Conservation (phyloP, 192 early-diverging fungal species). For the Coemansia sp. region DNA sequence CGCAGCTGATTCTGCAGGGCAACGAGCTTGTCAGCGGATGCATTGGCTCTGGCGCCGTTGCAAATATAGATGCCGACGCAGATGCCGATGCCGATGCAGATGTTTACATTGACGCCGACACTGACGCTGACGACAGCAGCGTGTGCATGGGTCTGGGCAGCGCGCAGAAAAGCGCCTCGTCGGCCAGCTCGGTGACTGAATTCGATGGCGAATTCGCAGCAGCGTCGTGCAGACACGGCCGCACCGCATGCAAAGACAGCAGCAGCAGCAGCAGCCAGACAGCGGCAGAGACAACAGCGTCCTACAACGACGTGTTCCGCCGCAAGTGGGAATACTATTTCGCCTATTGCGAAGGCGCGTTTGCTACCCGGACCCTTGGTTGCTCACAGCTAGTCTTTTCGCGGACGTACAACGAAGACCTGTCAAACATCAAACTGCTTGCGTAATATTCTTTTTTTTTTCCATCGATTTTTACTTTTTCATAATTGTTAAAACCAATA, state of each 20-base stretch:
- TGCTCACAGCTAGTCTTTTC: constrained; percentile 60
- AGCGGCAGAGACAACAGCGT: not conserved
- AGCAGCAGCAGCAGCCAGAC: constrained; percentile 9
- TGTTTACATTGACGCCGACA: constrained; percentile 7
- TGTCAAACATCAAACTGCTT: too few species aligned
- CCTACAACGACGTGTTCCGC: constrained; percentile 57
- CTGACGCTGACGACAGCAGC: not conserved
- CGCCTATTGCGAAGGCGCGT: constrained; percentile 79
- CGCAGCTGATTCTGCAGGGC: constrained; percentile 32
- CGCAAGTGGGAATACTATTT: constrained; percentile 83
- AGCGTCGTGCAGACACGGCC: not conserved
- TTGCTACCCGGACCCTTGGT: constrained; percentile 68
- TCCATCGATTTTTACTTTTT: not conserved
- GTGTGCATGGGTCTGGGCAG: too few species aligned
- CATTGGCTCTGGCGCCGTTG: too few species aligned
- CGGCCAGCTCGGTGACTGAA: not conserved
- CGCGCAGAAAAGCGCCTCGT: constrained; percentile 3
- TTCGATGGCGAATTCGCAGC: not conserved
- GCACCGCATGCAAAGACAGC: constrained; percentile 1
- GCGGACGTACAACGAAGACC: constrained; percentile 48
- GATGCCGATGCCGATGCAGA: too few species aligned
- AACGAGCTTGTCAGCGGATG: constrained; percentile 6
- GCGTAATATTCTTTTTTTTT: too few species aligned
- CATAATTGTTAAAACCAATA: too few species aligned
- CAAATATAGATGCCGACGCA: not conserved